phyloP scores from a whole-genome alignment of 2,329 filamentous ascomycete species.

The Colletotrichum shisoi region DNA sequence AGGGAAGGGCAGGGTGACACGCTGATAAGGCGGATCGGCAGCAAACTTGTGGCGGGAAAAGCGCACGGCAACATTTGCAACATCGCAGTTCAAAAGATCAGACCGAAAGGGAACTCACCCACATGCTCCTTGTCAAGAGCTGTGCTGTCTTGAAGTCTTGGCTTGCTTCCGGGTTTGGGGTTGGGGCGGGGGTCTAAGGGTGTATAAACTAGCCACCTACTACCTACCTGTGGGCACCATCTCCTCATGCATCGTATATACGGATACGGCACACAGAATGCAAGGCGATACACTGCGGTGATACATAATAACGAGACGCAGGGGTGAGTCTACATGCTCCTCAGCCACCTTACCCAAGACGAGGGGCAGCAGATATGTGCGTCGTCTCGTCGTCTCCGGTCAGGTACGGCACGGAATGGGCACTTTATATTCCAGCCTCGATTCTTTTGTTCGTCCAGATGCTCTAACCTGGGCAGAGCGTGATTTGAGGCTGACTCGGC shows the following conservation, averaged over 20 bases:
- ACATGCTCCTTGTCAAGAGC: conserved; percentile 9
- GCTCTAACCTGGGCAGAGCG: conserved; percentile 9
- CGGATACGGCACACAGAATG: too few species aligned
- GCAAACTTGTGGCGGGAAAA: background rate
- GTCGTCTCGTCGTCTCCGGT: background rate
- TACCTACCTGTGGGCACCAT: too few species aligned
- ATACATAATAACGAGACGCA: background rate
- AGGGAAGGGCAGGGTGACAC: conserved; percentile 16
- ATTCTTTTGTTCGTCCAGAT: background rate
- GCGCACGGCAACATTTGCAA: conserved; percentile 3
- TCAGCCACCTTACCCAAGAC: background rate
- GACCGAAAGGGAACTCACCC: conserved; percentile 6
- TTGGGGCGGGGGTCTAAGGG: background rate
- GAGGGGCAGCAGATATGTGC: conserved; percentile 11
- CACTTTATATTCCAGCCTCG: background rate
- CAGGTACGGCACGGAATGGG: conserved; percentile 19
- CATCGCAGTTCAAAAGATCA: conserved; percentile 23
- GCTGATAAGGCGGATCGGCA: conserved; percentile 5
- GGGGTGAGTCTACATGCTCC: conserved; percentile 11
- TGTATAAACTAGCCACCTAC: background rate
- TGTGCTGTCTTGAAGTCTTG: conserved; percentile 23
- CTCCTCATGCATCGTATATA: too few species aligned
- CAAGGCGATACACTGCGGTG: conserved; percentile 5
- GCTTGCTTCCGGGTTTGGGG: conserved; percentile 14
- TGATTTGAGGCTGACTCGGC: conserved; percentile 23